A percentile compares a stretch with the other conserved stretches of the same genome.
Evolutionary conservation across 345 rosid genomes (phyloP).

Genomic region (Eucalyptus polybractea): DNA sequence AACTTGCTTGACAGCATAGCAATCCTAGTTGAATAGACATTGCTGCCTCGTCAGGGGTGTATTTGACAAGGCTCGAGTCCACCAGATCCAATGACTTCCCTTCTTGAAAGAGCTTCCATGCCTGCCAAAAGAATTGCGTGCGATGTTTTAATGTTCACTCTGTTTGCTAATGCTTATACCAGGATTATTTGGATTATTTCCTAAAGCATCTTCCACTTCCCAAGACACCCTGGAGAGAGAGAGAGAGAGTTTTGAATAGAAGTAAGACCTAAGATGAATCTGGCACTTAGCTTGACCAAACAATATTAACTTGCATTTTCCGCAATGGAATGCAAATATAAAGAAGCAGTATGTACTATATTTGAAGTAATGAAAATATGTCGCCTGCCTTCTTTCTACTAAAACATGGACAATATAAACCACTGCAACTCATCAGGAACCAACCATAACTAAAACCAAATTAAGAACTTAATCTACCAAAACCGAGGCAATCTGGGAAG

Average conservation of each 20-base stretch:
- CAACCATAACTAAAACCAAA: background rate
- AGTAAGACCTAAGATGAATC: background rate
- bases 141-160: background rate
- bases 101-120: slow-evolving; percentile 53
- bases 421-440: background rate
- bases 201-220: background rate
- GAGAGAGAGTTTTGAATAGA: background rate
- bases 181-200: background rate
- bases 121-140: slow-evolving; percentile 9
- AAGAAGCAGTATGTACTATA: background rate
- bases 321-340: background rate
- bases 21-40: slow-evolving; percentile 74
- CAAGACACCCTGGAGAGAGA: background rate
- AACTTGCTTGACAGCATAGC: slow-evolving; percentile 67
- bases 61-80: slow-evolving; percentile 45
- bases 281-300: background rate
- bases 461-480: background rate
- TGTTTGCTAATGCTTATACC: background rate
- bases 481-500: background rate
- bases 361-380: background rate
- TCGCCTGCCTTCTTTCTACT: background rate
- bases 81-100: slow-evolving; percentile 49
- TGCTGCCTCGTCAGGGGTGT: slow-evolving; percentile 57
- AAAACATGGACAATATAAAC: background rate
- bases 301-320: background rate